Evolutionary conservation across 2,329 filamentous ascomycete species (phyloP), one percentile per base, ranked within the genome.

Genomic region (Beauveria bassiana): DNA sequence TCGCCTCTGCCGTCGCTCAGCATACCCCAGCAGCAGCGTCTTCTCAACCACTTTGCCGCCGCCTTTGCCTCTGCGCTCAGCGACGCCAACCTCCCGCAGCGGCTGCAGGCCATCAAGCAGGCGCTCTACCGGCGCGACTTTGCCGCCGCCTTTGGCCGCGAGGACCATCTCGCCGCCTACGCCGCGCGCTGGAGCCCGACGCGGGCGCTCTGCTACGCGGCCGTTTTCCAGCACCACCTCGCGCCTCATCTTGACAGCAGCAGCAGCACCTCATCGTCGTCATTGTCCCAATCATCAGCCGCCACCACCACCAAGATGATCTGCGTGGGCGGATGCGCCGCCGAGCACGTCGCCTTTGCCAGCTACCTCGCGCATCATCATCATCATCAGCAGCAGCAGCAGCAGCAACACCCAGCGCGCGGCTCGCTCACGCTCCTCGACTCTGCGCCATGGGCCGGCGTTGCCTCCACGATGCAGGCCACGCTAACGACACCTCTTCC

Each of bases 51-150:
- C 64, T 96, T 96, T 76, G 40, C 57, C 8, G n/a, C 57, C 16
- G 46, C 57, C 22, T 46, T 59, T 40, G 80, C 81, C 62, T 75
- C 82, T 63, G 80, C 89, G 0, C 90, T 95, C 67, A 69, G 75
- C 14, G 72, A 74, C 2, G 71, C 81, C 7, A 66, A 68, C n/a
- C 79, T 86, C 54, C 73, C 80, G 34, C 69, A 78, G 1, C 73
- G 86, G 3, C 80, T 98, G 22, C 93, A 96, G 70, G 84, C 87
- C 58, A 84, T 98, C 64, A 99, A 98, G 74, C 81, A 86, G 8
- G 90, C 93, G 65, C 80, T 99, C 9, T 98, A 88, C 72, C 86
- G 89, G 62, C 85, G 95, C 38, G 90, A 98, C 72, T 98, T 98
- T 74, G 80, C 81, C 14, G 77, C 79, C 18, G 93, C 93, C 0